Percentiles rank a stretch among this genome's conserved stretches.
phyloP scores from a whole-genome alignment of 139 green algal genomes.

The Closterium sp. region DNA sequence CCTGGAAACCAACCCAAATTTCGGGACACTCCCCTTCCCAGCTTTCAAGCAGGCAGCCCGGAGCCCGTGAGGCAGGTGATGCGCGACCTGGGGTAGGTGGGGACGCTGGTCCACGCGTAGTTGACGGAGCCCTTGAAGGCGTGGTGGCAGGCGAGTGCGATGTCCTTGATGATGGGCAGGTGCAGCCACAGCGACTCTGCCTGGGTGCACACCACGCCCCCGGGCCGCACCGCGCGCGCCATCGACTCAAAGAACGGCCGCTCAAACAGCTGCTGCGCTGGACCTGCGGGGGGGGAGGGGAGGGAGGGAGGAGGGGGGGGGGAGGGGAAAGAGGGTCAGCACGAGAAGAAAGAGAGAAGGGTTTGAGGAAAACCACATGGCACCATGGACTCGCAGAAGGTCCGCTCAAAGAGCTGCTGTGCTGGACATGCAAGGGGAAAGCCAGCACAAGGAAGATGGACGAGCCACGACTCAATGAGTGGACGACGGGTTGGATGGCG shows the following conservation, averaged over 20 bases:
- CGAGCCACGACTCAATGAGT: too few species aligned
- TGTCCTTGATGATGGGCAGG: constrained; percentile 88
- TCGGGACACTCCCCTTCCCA: too few species aligned
- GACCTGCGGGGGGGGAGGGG: constrained; percentile 11
- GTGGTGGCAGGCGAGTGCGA: constrained; percentile 81
- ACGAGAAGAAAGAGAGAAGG: background rate
- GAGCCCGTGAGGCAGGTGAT: background rate
- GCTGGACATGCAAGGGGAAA: constrained; percentile 5
- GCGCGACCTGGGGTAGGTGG: constrained; percentile 85
- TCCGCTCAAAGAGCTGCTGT: constrained; percentile 38
- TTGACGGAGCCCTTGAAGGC: constrained; percentile 84
- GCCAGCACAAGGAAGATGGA: too few species aligned
- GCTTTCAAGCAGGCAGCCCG: background rate
- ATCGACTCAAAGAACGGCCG: constrained; percentile 88
- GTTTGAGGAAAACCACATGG: background rate
- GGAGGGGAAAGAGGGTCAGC: background rate
- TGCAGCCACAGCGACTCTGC: constrained; percentile 93
- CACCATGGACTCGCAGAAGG: constrained; percentile 93
- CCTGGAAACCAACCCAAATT: too few species aligned
- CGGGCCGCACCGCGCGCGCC: constrained; percentile 83
- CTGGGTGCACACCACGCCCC: constrained; percentile 92
- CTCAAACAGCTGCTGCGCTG: constrained; percentile 44
- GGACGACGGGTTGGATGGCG: too few species aligned
- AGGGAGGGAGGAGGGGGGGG: too few species aligned
- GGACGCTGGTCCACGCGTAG: constrained; percentile 95